Base-by-base conservation (phyloP, 31 red algal genomes). In the Endocladia muricata region DNA sequence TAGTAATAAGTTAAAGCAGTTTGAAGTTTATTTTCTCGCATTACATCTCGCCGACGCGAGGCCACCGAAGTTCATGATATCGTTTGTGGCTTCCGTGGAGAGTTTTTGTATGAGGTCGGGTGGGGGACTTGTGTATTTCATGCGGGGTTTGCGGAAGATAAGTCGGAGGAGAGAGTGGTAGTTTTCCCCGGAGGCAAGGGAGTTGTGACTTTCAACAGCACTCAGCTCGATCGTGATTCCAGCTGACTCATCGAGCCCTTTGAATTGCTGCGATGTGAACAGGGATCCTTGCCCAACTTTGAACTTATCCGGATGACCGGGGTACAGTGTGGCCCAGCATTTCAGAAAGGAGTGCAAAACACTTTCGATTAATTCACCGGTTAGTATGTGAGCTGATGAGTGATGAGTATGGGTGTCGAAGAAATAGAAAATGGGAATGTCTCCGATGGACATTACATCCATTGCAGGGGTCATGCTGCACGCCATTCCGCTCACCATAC, bases 391-490 rank as follows among this genome's bases (percentile, higher is more conserved):
- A 23, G 74, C 74, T 59, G 29, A 22, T 7, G n/a, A 23, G 74
- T 49, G 70, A 9, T 33, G 13, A 11, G 77, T 81, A 34, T 71
- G 6, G 21, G 17, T 54, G 41, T 81, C 77, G 65, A 81, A 62
- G 11, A 81, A 25, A 30, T 81, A 64, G 22, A 72, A 31, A 41
- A 71, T 41, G 8, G 66, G 40, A 11, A 74, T 60, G 3, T 33
- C 79, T 35, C 41, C 68, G 4, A 73, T 21, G n/a, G 22, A 74
- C 68, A 74, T 57, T 7, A 83, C 19, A 42, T 74, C 79, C 17
- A 83, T 32, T 0, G 47, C 43, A 1, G 76, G 41, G 49, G 49
- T 38, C 15, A 68, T 56, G 39, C 76, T 85, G 60, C 74, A 85
- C 0, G 43, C 40, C 17, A 76, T 0, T 1, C 74, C 49, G 15